Base-by-base conservation (phyloP, 257 asterid species). In the Scutellaria baicalensis region DNA sequence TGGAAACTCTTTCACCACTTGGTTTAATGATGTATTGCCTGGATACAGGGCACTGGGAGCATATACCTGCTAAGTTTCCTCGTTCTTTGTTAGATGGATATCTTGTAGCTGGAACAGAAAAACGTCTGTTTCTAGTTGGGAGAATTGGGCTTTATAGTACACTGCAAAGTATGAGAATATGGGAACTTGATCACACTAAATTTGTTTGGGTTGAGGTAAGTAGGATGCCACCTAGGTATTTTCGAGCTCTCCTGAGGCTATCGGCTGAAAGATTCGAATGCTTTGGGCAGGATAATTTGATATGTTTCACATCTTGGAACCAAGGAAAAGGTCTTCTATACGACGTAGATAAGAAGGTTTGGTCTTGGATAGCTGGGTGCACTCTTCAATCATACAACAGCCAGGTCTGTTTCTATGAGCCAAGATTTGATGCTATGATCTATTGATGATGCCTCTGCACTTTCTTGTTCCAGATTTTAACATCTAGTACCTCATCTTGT, bases 301-400 rank as follows among this genome's bases (percentile, higher is more conserved):
- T 94, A 73, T 94, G 97, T 69, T 94, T 94, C 79, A 94, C 99
- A 4, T 94, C 97, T 49, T 91, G 97, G 99, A 94, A 93, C 65
- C 97, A 94, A 85, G 97, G 97, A 44, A 94, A 83, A 74, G 92
- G 97, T 56, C 97, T 94, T 69, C 93, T 94, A 6, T 91, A 89
- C 44, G 97, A 94, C 38, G 95, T 91, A 62, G 99, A 89, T 59
- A 94, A 91, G 82, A 94, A 89, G 85, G 72, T 43, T 6, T 94
- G 99, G 99, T 84, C 97, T 83, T 94, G 99, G 99, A 82, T 94
- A 63, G 93, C 89, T n/a, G 97, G 97, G 13, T 91, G 96, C 45
- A 89, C 97, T 76, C 92, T 94, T 68, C 97, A 89, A 62, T 85
- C 97, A 13, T 88, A 81, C 81, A 94, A 86, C 79, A 88, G 97